Conservation (phyloP, 495 filamentous ascomycete genomes). For the Hypoxylon crocopeplum region DNA sequence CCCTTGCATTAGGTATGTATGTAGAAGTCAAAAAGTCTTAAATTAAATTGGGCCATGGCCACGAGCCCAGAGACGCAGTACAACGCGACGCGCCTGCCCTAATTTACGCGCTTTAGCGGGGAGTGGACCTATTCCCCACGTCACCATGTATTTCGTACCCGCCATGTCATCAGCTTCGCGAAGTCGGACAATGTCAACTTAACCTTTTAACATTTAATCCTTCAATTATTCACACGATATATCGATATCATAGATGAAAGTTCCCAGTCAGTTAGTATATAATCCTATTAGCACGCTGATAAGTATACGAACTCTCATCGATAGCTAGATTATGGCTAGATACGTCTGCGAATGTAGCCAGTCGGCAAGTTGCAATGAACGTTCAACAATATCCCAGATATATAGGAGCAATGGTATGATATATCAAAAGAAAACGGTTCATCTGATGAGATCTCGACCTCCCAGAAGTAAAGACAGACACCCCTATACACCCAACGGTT, state of each 20-base stretch:
- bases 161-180: no score
- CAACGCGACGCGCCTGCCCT: conserved; percentile 26
- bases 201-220: not conserved
- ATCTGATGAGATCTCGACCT: not conserved
- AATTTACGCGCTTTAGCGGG: conserved; percentile 28
- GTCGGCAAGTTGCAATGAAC: no score
- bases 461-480: not conserved
- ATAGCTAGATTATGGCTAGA: no score
- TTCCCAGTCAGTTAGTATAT: no score
- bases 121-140: not conserved
- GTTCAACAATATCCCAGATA: no score
- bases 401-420: no score
- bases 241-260: no score
- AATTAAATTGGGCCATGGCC: conserved; percentile 11
- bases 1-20: no score
- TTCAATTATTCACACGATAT: no score
- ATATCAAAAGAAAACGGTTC: not conserved
- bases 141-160: not conserved
- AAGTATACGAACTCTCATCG: no score
- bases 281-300: no score
- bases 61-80: conserved; percentile 1
- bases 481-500: not conserved
- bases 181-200: not conserved
- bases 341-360: no score
- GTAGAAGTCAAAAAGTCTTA: not conserved